Evolutionary conservation across 352 stramenopile species (phyloP), one percentile per base, ranked within the genome.

Genomic region (Plasmopara viticola): DNA sequence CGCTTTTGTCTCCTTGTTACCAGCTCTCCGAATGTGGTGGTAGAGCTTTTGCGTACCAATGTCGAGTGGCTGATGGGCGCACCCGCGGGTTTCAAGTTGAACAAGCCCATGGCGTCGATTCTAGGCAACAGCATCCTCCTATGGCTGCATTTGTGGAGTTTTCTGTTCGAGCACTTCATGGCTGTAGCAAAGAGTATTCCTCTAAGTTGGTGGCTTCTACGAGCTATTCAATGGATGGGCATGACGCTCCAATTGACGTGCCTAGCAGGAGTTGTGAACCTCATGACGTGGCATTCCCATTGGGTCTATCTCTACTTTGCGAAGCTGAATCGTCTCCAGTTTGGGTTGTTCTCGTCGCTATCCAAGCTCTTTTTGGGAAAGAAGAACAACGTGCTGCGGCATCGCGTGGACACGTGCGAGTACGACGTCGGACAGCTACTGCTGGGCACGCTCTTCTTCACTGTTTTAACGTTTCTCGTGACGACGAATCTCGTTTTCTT

Each of bases 401-500:
- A 90, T 35, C 87, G 94, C 44, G 93, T 96, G 6, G 94, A 98
- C 61, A 91, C 91, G 33, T 95, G 94, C 63, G 72, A 97, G 52
- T 98, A 97, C 61, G 94, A 97, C 70, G 79, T 94, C 10, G 17
- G 48, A 2, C 57, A 91, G 71, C 69, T 98, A 2, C 62, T 98
- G 31, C 59, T 98, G 9, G 94, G 94, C 18, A 97, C 89, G 17
- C 75, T 98, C 35, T 53, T 96, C 0, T 97, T 98, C 63, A 95
- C 88, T 34, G 84, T 97, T 31, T 70, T 95, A 48, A 70, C 94
- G 17, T 97, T 98, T 69, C 60, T 97, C 20, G 93, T 96, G 45
- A 96, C 92, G 9, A 98, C 94, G 14, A 87, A 96, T 45, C 64
- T 95, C 29, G 88, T 97, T 0, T 97, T 97, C 66, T 95, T 97